Evolutionary conservation across 306 rosid genomes (phyloP), one percentile per base, ranked within the genome.

Genomic region (Lagenaria siceraria): DNA sequence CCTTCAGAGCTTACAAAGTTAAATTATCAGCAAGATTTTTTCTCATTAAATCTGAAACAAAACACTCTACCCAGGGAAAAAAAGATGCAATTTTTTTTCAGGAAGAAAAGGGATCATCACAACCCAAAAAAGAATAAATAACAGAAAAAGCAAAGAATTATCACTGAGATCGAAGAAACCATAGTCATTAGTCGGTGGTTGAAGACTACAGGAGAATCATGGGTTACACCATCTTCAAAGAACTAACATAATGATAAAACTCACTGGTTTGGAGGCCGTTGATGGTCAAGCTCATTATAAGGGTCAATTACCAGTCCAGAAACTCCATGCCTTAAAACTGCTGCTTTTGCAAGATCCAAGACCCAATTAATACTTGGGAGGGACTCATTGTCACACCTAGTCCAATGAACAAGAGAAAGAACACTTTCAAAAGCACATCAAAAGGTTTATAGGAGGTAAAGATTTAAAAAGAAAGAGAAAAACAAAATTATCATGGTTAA

Each of bases 301-400:
- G 98, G 98, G 87, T 94, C 98, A 82, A 94, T 94, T 82, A 94
- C 97, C 79, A 94, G 97, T 74, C 98, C 98, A 70, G 89, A 91
- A 66, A 94, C 93, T 69, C 98, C 96, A 25, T 94, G 95, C 89
- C 98, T 94, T 71, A 92, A 82, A 31, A 90, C 97, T 24, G 93
- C 96, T 75, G 91, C 87, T 86, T 75, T 89, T 76, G 98, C 98
- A 78, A 90, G 96, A 86, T 88, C 91, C 77, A 94, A 96, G 72
- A 94, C 96, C 98, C 98, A 94, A 42, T 62, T 84, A 81, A 92
- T 82, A 79, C 43, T 90, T 64, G 97, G 96, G 85, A 94, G 98
- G 59, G 92, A 81, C 78, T 90, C 98, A 78, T 94, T 90, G 85
- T 94, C 97, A 49, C 95, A 94, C 92, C 97, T 94, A 79, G 24